Conservation (phyloP, 2,329 filamentous ascomycete genomes). For the Fusarium dimerum region DNA sequence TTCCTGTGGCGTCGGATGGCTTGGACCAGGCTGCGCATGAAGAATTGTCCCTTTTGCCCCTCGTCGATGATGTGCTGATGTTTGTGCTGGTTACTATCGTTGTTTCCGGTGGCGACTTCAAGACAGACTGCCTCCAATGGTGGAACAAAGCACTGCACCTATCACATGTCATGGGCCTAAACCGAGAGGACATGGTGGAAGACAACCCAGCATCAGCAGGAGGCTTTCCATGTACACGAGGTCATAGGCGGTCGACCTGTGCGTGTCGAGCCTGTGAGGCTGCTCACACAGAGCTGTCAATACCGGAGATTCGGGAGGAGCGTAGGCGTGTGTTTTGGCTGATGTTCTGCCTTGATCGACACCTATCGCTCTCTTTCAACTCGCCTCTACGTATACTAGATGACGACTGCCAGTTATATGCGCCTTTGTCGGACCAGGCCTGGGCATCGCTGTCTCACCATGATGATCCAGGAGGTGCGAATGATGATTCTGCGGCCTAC, state of each 20-base stretch:
- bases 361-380: conserved; percentile 50
- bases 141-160: conserved; percentile 45
- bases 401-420: conserved; percentile 44
- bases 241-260: conserved; percentile 41
- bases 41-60: too few relatives aligned
- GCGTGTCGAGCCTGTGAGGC: conserved; percentile 27
- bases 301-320: conserved; percentile 47
- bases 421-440: conserved; percentile 42
- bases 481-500: too few relatives aligned
- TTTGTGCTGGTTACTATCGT: conserved; percentile 47
- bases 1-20: too few relatives aligned
- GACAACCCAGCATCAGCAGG: too few relatives aligned
- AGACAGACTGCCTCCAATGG: conserved; percentile 49
- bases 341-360: conserved; percentile 47
- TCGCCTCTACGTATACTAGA: conserved; percentile 45
- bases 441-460: conserved; percentile 32
- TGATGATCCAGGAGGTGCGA: conserved; percentile 34
- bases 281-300: conserved; percentile 28
- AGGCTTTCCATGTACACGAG: too few relatives aligned
- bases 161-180: too few relatives aligned
- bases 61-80: conserved; percentile 46
- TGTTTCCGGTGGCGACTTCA: conserved; percentile 50
- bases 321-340: conserved; percentile 50
- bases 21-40: too few relatives aligned
- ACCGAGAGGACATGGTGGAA: too few relatives aligned